Percentiles rank a stretch among this genome's conserved stretches.
phyloP scores from a whole-genome alignment of 1,284 basidiomycete genomes.

The Calocybe gambosa region DNA sequence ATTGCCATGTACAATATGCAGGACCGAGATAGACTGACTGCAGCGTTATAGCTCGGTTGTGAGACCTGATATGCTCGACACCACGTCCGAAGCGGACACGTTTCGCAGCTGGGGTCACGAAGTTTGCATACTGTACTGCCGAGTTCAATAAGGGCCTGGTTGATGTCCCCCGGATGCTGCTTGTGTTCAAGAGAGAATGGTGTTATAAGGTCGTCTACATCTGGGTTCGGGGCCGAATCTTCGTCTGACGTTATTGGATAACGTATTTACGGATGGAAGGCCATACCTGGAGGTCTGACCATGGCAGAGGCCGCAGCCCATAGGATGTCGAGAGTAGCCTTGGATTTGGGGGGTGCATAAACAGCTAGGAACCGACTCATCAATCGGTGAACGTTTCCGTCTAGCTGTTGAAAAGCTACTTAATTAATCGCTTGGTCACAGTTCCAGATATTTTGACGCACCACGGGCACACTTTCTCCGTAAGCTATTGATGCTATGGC shows the following conservation, averaged over 20 bases:
- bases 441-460: conserved; percentile 32
- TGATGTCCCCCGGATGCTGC: conserved; percentile 73
- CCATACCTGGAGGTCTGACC: conserved; percentile 39
- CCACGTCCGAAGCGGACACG: conserved; percentile 64
- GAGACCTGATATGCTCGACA: conserved; percentile 55
- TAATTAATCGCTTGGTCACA: neutral
- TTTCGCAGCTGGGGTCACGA: conserved; percentile 64
- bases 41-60: conserved; percentile 13
- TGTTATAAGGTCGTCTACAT: neutral
- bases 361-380: conserved; percentile 78
- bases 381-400: conserved; percentile 87
- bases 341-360: conserved; percentile 75
- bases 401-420: conserved; percentile 47
- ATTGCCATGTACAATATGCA: neutral
- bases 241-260: neutral
- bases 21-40: neutral
- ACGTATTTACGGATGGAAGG: neutral
- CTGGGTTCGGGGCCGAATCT: neutral
- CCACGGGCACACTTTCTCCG: conserved; percentile 77
- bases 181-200: conserved; percentile 12
- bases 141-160: conserved; percentile 84
- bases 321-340: conserved; percentile 71
- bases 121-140: conserved; percentile 90
- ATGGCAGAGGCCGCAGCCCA: conserved; percentile 74
- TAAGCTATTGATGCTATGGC: conserved; percentile 91